Percentiles rank a stretch among this genome's conserved stretches.
phyloP scores from a whole-genome alignment of 768 basidiomycete species.

The Asterophora lycoperdoides region DNA sequence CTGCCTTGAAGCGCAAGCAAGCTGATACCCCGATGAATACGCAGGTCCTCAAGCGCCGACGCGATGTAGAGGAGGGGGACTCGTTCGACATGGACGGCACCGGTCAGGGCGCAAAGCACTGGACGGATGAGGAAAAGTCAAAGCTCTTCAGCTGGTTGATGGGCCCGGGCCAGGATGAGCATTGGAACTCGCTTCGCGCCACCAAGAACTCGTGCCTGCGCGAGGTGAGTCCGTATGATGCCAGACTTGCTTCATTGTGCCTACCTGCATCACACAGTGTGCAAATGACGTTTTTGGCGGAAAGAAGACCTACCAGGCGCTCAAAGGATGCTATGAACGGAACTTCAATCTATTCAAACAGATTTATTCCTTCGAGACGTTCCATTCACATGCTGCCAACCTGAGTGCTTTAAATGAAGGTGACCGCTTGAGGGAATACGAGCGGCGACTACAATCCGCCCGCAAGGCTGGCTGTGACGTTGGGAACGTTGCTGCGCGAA shows the following conservation, averaged over 20 bases:
- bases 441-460: slow-evolving; percentile 63
- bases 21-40: slow-evolving; percentile 32
- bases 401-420: slow-evolving; percentile 46
- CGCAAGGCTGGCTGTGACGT: slow-evolving; percentile 65
- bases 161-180: slow-evolving; percentile 65
- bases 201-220: slow-evolving; percentile 82
- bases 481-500: slow-evolving; percentile 68
- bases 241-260: neutral
- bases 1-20: slow-evolving; percentile 51
- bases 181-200: slow-evolving; percentile 73
- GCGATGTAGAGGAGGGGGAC: slow-evolving; percentile 39
- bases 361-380: slow-evolving; percentile 68
- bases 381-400: slow-evolving; percentile 33
- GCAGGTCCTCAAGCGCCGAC: slow-evolving; percentile 43
- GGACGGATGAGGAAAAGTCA: slow-evolving; percentile 82
- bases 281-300: slow-evolving; percentile 65
- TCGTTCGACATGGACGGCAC: slow-evolving; percentile 43
- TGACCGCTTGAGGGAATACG: slow-evolving; percentile 67
- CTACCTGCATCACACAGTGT: slow-evolving; percentile 42
- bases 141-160: slow-evolving; percentile 77
- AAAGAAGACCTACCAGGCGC: slow-evolving; percentile 79
- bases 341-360: slow-evolving; percentile 85
- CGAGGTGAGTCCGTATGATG: slow-evolving; percentile 42
- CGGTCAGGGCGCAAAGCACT: slow-evolving; percentile 71
- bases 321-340: slow-evolving; percentile 83